phyloP scores from a whole-genome alignment of 352 stramenopile genomes.

The Sclerospora graminicola region DNA sequence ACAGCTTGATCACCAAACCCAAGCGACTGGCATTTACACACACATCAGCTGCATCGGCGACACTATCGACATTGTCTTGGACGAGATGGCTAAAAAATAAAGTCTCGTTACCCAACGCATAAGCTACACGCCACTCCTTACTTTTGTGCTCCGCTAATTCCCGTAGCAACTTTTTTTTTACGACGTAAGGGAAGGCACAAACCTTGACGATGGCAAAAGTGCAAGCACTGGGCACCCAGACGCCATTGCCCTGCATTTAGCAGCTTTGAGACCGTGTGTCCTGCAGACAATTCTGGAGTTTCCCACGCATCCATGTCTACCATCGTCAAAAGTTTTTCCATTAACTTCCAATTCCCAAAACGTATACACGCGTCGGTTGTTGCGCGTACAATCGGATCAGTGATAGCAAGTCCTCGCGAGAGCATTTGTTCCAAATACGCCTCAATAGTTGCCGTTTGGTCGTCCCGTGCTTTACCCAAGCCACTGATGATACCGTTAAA shows the following conservation, averaged over 20 bases:
- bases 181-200: constrained; percentile 52
- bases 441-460: constrained; percentile 58
- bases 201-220: constrained; percentile 30
- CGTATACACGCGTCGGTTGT: constrained; percentile 61
- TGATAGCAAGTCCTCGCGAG: constrained; percentile 39
- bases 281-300: constrained; percentile 51
- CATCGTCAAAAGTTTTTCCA: constrained; percentile 33
- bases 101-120: constrained; percentile 56
- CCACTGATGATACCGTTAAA: constrained; percentile 77
- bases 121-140: constrained; percentile 68
- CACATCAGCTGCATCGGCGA: constrained; percentile 61
- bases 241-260: constrained; percentile 46
- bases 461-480: constrained; percentile 58
- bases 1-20: constrained; percentile 53
- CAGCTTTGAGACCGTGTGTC: constrained; percentile 73
- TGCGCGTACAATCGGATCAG: constrained; percentile 65
- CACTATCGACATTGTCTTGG: constrained; percentile 52
- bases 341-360: constrained; percentile 48
- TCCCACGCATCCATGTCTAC: constrained; percentile 39
- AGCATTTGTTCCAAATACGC: constrained; percentile 49
- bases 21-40: constrained; percentile 34
- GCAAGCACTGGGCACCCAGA: constrained; percentile 46
- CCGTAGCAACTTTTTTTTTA: constrained; percentile 46
- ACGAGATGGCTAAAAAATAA: constrained; percentile 58
- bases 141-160: constrained; percentile 22